Evolutionary conservation across 306 rosid genomes (phyloP), one percentile per base, ranked within the genome.

Genomic region (Arachis stenosperma): DNA sequence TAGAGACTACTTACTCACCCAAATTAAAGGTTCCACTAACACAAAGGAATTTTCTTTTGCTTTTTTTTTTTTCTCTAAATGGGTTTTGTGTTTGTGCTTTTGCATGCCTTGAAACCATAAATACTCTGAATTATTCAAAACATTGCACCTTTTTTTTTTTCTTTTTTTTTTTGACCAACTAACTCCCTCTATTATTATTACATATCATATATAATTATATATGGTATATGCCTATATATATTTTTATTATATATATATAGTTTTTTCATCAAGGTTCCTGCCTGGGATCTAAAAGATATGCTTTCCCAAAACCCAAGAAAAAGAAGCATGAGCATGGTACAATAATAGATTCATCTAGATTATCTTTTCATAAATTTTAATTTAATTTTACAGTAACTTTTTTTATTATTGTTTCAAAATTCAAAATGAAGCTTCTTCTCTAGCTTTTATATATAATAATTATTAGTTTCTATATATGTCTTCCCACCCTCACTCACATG

Each of bases 241-340:
- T 22, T 22, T 22, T 1, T 22, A 22, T 22, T 22, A 22, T 22
- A 42, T 52, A 60, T 70, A 61, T 80, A 46, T 69, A 60, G 51
- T 81, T 59, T 66, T 51, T 41, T 15, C 81, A 51, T 77, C 65
- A 65, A 74, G 81, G 73, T 73, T 79, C 79, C 77, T 60, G 79
- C 59, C 60, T 79, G 79, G 76, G 68, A 69, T 81, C 75, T 72
- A 70, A 78, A 67, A 80, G 76, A 78, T 75, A 78, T 33, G 37
- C 92, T 86, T 90, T 88, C 81, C 76, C 94, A 74, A 87, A 75
- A 73, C 81, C 89, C 90, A 42, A 90, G 83, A 83, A 78, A 83
- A 71, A 81, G 44, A 55, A 74, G 56, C 75, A 46, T 33, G 54
- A 61, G 64, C 46, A 68, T 22, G 14, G 42, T 42, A 40, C 71